Evolutionary conservation across 2,329 filamentous ascomycete genomes (phyloP), one percentile per base, ranked within the genome.

Genomic region (Fonsecaea pedrosoi): DNA sequence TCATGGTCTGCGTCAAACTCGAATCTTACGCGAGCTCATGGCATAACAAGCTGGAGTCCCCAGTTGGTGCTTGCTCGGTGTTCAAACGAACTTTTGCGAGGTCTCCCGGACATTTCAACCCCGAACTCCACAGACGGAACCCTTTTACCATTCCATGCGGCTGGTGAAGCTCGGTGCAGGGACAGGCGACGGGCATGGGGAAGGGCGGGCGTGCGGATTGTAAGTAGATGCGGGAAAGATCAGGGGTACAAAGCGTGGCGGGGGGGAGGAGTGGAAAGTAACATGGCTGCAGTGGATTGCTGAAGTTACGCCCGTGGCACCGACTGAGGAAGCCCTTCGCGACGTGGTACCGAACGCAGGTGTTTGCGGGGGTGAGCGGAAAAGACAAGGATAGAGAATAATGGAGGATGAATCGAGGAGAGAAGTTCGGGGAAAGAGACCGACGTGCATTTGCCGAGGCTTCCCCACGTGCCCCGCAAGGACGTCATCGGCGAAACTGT

Each of bases 91-190:
- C 10, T 40, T 60, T 60, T 60, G 42, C 62, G 54, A 48, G 48
- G 40, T 53, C 48, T 35, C 38, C 42, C 54, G 45, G 56, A 60
- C 40, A 35, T 18, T 37, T 42, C 12, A 53, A 54, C 45, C 62
- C 62, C 62, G 55, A 64, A 64, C 62, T 60, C 62, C 55, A 64
- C 55, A 64, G 32, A 6, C 42, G 7, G 10, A 32, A 37, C 30
- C 7, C 54, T 7, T 18, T 6, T 37, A 13, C 30, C 18, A 13
- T 37, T 55, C 54, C 30, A 55, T 37, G 54, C 54, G 37, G 3
- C 12, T 40, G 21, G 21, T 7, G 48, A 32, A 34, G 21, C 45
- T 45, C 55, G 62, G 62, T n/a, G 38, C 8, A 37, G 21, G 34
- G 42, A 48, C 34, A 60, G 2, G 62, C 30, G 50, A 57, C 30